Conservation (phyloP, 2,329 filamentous ascomycete genomes). For the Xylariales sp. region DNA sequence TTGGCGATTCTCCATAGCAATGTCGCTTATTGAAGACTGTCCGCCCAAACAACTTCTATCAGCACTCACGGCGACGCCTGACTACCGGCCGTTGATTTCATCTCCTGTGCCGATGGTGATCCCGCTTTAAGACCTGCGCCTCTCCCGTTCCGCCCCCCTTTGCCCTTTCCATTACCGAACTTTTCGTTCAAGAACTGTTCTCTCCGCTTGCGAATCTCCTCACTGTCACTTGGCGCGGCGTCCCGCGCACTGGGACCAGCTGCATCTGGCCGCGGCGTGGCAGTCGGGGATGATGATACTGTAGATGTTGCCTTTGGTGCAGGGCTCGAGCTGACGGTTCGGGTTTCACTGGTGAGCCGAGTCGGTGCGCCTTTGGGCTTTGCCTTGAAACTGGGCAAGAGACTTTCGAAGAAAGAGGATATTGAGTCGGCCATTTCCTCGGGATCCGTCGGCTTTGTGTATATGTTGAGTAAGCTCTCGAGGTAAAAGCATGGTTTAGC, state of each 20-base stretch:
- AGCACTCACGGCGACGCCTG: too few relatives aligned
- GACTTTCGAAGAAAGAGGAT: not conserved
- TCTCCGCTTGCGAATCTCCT: not conserved
- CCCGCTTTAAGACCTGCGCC: not conserved
- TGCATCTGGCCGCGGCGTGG: not conserved
- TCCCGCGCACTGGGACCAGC: not conserved
- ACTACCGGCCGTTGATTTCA: too few relatives aligned
- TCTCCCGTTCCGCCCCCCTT: not conserved
- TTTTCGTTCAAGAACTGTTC: constrained; percentile 1
- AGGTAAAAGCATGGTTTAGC: too few relatives aligned
- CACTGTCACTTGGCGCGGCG: not conserved
- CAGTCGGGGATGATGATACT: not conserved
- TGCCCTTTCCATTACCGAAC: not conserved
- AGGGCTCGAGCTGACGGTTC: not conserved
- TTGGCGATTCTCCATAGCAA: too few relatives aligned
- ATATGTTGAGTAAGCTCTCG: too few relatives aligned
- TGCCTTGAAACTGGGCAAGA: not conserved
- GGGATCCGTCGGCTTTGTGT: too few relatives aligned
- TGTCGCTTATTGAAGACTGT: too few relatives aligned
- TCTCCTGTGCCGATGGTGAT: not conserved
- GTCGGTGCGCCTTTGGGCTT: not conserved
- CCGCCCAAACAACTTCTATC: too few relatives aligned
- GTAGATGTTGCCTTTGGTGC: not conserved
- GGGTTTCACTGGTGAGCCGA: not conserved
- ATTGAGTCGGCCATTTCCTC: not conserved